Evolutionary conservation across 768 basidiomycete species (phyloP).

Genomic region (Pisolithus microcarpus): DNA sequence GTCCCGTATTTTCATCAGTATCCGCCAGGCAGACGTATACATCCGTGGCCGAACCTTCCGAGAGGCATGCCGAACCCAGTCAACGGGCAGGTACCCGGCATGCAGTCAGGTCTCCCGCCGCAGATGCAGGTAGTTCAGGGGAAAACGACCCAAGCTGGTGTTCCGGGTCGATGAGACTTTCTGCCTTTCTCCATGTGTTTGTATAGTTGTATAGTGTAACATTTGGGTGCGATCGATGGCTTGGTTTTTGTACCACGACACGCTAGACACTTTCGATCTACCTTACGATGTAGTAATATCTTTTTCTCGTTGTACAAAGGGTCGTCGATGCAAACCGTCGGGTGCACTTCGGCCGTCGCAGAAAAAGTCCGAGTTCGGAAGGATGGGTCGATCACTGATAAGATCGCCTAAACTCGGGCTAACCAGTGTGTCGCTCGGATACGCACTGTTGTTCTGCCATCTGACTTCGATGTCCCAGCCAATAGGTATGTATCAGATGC

Average conservation of each 20-base stretch:
- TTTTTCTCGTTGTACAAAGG: background rate
- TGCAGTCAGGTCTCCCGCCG: constrained; percentile 25
- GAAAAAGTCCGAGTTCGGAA: background rate
- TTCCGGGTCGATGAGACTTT: constrained; percentile 27
- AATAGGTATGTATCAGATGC: constrained; percentile 17
- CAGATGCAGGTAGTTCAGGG: constrained; percentile 25
- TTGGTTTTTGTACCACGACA: background rate
- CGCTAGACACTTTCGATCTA: background rate
- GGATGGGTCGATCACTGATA: background rate
- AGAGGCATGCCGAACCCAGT: constrained; percentile 10
- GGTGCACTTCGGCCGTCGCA: too few relatives aligned
- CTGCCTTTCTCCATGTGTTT: background rate
- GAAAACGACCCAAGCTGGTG: constrained; percentile 27
- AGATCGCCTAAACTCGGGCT: background rate
- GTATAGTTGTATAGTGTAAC: constrained; percentile 3
- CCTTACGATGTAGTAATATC: background rate
- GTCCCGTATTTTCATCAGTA: constrained; percentile 19
- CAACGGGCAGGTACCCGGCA: constrained; percentile 20
- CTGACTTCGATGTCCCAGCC: constrained; percentile 19
- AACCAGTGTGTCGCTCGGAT: background rate
- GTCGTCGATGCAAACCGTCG: background rate
- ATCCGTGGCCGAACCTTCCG: constrained; percentile 15
- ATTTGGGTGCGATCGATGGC: background rate
- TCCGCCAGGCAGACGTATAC: constrained; percentile 15
- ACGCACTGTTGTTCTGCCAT: constrained; percentile 1